phyloP scores from a whole-genome alignment of 2,329 filamentous ascomycete genomes.

The Dendrostoma leiphaemia region DNA sequence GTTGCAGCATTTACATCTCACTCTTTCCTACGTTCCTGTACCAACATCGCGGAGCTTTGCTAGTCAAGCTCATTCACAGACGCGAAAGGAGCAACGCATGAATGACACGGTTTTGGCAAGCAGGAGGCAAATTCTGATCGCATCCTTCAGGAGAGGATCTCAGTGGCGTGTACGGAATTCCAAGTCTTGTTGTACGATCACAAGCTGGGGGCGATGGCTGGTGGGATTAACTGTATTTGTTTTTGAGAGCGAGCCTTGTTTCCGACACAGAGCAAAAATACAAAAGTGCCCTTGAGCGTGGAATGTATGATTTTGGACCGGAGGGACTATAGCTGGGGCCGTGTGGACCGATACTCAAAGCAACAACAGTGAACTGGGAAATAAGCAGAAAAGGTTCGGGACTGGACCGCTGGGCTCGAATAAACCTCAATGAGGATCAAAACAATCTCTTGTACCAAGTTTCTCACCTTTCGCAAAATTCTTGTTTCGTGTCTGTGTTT shows the following conservation, averaged over 20 bases:
- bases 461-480: not conserved
- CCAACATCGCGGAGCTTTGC: slow-evolving; percentile 16
- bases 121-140: not conserved
- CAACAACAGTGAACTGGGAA: not conserved
- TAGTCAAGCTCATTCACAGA: not conserved
- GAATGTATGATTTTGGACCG: not conserved
- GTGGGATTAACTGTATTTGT: slow-evolving; percentile 6
- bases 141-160: slow-evolving; percentile 15
- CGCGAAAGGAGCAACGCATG: slow-evolving; percentile 11
- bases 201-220: not conserved
- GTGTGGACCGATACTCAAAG: not conserved
- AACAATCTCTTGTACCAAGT: slow-evolving; percentile 12
- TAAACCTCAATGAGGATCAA: slow-evolving; percentile 2
- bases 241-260: slow-evolving; percentile 16
- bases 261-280: not conserved
- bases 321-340: not conserved
- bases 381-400: not conserved
- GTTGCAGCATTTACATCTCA: slow-evolving; percentile 18
- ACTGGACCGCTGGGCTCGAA: not conserved
- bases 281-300: not conserved
- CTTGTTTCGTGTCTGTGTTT: not conserved
- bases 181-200: slow-evolving; percentile 10
- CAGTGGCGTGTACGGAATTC: slow-evolving; percentile 12
- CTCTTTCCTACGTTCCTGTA: slow-evolving; percentile 11
- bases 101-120: slow-evolving; percentile 13